A percentile compares a stretch with the other conserved stretches of the same genome.
Evolutionary conservation across 2,329 filamentous ascomycete genomes (phyloP).

Genomic region (Xylariaceae sp.): DNA sequence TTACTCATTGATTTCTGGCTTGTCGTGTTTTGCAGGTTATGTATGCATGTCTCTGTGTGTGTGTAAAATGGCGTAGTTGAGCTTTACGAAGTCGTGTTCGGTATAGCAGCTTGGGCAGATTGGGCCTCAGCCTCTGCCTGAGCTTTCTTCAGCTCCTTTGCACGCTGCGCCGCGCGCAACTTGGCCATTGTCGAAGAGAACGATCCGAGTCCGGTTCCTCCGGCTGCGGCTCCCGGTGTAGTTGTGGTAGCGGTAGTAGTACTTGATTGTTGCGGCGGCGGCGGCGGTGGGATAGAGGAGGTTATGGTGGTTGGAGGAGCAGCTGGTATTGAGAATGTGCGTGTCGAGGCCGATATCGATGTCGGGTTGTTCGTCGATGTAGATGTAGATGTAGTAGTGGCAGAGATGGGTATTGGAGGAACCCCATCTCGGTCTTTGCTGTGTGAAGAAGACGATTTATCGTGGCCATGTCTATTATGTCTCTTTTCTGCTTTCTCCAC

Average conservation of each 20-base stretch:
- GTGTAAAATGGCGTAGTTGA: too few relatives aligned
- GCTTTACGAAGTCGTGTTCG: background rate
- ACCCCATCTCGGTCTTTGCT: background rate
- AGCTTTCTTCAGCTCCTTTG: constrained; percentile 47
- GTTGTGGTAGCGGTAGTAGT: constrained; percentile 10
- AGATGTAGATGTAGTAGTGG: too few relatives aligned
- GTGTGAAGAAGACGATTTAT: background rate
- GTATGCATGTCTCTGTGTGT: too few relatives aligned
- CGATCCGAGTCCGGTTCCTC: constrained; percentile 15
- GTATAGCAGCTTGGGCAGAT: background rate
- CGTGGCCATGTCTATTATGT: constrained; percentile 14
- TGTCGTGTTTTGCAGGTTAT: too few relatives aligned
- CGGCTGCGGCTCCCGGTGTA: constrained; percentile 23
- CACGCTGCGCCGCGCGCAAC: constrained; percentile 52
- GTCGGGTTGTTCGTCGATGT: too few relatives aligned
- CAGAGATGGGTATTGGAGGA: constrained; percentile 2
- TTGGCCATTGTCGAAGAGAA: constrained; percentile 46
- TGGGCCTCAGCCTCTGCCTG: constrained; percentile 33
- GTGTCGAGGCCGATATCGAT: too few relatives aligned
- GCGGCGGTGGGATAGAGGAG: constrained; percentile 3
- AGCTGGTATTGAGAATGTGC: too few relatives aligned
- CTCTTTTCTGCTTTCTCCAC: constrained; percentile 40
- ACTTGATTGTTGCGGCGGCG: constrained; percentile 9
- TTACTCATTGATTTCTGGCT: too few relatives aligned
- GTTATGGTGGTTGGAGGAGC: too few relatives aligned